Conservation (phyloP, 2,329 filamentous ascomycete genomes). For the Fulvia fulva region DNA sequence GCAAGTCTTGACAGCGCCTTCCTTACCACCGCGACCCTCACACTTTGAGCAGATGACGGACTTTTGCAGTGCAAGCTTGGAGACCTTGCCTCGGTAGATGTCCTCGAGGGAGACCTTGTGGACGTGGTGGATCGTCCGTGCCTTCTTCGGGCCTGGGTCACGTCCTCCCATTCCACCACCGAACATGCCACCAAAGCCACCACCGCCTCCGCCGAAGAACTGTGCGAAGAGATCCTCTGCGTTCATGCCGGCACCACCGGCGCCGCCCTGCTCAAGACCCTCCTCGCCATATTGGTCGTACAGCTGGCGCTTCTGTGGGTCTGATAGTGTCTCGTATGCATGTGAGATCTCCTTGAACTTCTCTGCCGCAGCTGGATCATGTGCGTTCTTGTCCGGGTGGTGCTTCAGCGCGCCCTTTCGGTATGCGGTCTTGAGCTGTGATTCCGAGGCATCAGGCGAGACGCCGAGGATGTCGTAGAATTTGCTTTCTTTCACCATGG, state of each 20-base stretch:
- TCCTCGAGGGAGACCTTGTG: constrained; percentile 98
- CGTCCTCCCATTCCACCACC: constrained; percentile 59
- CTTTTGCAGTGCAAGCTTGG: constrained; percentile 94
- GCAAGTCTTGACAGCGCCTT: constrained; percentile 94
- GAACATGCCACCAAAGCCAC: constrained; percentile 71
- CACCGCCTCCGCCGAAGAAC: constrained; percentile 78
- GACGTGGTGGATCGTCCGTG: constrained; percentile 93
- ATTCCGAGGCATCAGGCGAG: constrained; percentile 73
- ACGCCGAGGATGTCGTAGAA: constrained; percentile 76
- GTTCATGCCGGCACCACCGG: constrained; percentile 74
- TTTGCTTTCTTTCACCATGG: constrained; percentile 75
- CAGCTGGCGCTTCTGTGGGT: constrained; percentile 81
- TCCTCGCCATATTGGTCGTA: constrained; percentile 99
- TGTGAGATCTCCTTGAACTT: constrained; percentile 99
- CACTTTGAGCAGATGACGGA: constrained; percentile 96
- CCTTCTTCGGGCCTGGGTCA: constrained; percentile 79
- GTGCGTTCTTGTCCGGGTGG: constrained; percentile 92
- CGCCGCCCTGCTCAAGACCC: constrained; percentile 81
- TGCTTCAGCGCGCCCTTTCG: constrained; percentile 78
- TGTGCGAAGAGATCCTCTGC: constrained; percentile 95
- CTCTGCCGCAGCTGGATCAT: constrained; percentile 87
- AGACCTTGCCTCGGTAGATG: constrained; percentile 96
- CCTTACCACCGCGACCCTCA: constrained; percentile 90
- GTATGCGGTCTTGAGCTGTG: constrained; percentile 88
- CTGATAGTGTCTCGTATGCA: constrained; percentile 92